Conservation (phyloP, 805 yeast species). For the Wickerhamomyces queroliae region DNA sequence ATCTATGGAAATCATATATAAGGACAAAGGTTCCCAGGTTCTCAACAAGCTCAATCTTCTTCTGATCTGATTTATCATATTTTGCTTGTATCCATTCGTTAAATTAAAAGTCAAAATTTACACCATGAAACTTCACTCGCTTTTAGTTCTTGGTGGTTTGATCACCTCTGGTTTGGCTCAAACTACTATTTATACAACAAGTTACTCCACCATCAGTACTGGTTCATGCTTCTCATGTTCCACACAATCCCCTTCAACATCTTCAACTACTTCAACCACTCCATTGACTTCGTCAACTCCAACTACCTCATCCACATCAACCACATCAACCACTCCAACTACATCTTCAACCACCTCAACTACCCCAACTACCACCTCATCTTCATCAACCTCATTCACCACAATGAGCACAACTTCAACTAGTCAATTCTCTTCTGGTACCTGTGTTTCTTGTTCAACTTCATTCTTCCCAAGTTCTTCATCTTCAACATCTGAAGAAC, state of each 20-base stretch:
- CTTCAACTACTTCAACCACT: background rate
- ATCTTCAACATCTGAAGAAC: too few relatives aligned
- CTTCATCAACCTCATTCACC: background rate
- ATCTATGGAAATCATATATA: too few relatives aligned
- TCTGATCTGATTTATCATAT: too few relatives aligned
- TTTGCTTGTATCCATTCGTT: too few relatives aligned
- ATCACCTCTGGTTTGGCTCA: background rate
- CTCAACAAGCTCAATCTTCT: too few relatives aligned
- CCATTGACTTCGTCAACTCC: background rate
- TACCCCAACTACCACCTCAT: background rate
- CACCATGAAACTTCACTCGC: background rate
- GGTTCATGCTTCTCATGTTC: conserved; percentile 1
- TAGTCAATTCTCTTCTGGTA: too few relatives aligned
- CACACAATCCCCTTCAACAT: background rate
- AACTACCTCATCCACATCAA: background rate
- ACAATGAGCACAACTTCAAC: too few relatives aligned
- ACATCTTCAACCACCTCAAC: background rate
- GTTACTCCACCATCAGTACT: background rate
- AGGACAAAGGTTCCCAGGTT: too few relatives aligned
- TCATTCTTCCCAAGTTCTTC: too few relatives aligned
- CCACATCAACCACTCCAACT: background rate
- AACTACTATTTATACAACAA: background rate
- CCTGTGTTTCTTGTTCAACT: too few relatives aligned
- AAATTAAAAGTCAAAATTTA: too few relatives aligned
- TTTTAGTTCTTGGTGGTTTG: background rate